Conservation (phyloP, 768 basidiomycete species). For the Pholiota conissans region DNA sequence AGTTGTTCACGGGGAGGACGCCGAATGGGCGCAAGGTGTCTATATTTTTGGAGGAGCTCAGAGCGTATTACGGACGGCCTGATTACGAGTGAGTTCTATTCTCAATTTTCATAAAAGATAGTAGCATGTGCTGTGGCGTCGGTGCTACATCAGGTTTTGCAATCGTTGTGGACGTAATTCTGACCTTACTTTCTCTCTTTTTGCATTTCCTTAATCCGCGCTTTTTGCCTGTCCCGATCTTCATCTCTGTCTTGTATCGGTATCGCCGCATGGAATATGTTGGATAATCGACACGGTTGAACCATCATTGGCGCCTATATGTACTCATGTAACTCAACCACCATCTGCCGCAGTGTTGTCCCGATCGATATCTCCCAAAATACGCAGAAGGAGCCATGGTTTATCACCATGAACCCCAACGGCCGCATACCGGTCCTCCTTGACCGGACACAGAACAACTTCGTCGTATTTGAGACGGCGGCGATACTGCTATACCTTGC, state of each 20-base stretch:
- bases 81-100: slow-evolving; percentile 31
- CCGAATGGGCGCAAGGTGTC: slow-evolving; percentile 59
- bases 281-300: too few relatives aligned
- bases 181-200: too few relatives aligned
- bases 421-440: slow-evolving; percentile 66
- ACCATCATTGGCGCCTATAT: not conserved
- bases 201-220: not conserved
- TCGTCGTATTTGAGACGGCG: slow-evolving; percentile 67
- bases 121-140: not conserved
- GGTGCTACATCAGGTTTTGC: not conserved
- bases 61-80: slow-evolving; percentile 31
- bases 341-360: slow-evolving; percentile 35
- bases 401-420: slow-evolving; percentile 65
- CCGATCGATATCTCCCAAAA: slow-evolving; percentile 57
- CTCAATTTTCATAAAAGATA: not conserved
- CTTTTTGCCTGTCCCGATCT: too few relatives aligned
- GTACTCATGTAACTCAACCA: not conserved
- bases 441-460: slow-evolving; percentile 54
- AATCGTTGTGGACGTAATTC: too few relatives aligned
- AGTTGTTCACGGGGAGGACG: slow-evolving; percentile 47
- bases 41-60: slow-evolving; percentile 62
- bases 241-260: too few relatives aligned
- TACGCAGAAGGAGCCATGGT: slow-evolving; percentile 54
- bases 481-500: slow-evolving; percentile 78
- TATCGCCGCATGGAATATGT: too few relatives aligned